Conservation (phyloP, 2,329 filamentous ascomycete species). For the Verticillium alfalfae region DNA sequence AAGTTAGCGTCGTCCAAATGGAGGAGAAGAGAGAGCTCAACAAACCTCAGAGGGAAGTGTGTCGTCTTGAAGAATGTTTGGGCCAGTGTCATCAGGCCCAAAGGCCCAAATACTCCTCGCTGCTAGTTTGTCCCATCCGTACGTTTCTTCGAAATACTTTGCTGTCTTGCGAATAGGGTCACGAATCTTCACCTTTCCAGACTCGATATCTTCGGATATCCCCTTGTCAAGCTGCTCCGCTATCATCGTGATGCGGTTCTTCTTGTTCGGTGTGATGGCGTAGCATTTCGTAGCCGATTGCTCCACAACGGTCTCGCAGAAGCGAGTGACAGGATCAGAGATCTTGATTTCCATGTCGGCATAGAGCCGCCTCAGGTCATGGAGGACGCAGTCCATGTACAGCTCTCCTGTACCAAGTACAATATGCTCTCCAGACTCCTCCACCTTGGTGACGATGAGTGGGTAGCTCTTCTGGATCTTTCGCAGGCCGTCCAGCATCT, state of each 20-base stretch:
- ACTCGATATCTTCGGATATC: slow-evolving; percentile 91
- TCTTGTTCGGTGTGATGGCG: slow-evolving; percentile 96
- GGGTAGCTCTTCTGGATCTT: slow-evolving; percentile 99
- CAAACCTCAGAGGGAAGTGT: slow-evolving; percentile 80
- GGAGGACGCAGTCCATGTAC: slow-evolving; percentile 99
- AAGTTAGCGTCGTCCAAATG: slow-evolving; percentile 8
- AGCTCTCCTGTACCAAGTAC: slow-evolving; percentile 92
- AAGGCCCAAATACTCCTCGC: slow-evolving; percentile 98
- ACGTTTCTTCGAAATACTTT: slow-evolving; percentile 95
- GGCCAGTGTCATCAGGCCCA: slow-evolving; percentile 88
- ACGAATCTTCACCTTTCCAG: slow-evolving; percentile 81
- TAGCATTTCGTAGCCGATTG: slow-evolving; percentile 98
- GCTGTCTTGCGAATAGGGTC: slow-evolving; percentile 90
- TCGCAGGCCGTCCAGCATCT: slow-evolving; percentile 94
- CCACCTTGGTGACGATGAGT: slow-evolving; percentile 91
- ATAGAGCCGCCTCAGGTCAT: slow-evolving; percentile 88
- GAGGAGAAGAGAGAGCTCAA: slow-evolving; percentile 10
- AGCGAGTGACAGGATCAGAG: slow-evolving; percentile 93
- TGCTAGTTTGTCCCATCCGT: slow-evolving; percentile 93
- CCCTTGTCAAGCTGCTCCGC: slow-evolving; percentile 93
- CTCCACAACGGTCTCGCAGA: slow-evolving; percentile 97
- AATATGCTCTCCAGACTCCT: slow-evolving; percentile 95
- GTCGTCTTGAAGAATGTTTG: slow-evolving; percentile 95
- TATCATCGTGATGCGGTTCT: slow-evolving; percentile 98
- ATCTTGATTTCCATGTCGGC: slow-evolving; percentile 99